These are phyloP conservation scores for Neofusicoccum sp. DNA, from an alignment of 2,329 filamentous ascomycete genomes.

Conservation along the genomic window DNA sequence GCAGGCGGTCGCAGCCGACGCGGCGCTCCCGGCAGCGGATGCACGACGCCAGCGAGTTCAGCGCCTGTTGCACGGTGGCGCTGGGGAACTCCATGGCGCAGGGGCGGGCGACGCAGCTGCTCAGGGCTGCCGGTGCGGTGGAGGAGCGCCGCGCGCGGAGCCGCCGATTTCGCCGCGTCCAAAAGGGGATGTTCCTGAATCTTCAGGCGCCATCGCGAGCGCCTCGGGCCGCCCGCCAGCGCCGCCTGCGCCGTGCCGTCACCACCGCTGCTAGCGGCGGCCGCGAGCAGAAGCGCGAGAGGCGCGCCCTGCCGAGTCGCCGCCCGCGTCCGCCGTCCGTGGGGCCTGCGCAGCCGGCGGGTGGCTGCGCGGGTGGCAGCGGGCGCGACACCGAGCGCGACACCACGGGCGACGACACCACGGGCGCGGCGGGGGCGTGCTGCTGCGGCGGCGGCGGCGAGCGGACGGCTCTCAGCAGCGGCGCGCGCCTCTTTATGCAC, in stretches of 20 bases:
- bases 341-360: too few species aligned
- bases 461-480: too few species aligned
- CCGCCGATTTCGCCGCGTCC: conserved; percentile 11
- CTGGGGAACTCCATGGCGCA: conserved; percentile 13
- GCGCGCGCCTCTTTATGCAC: too few species aligned
- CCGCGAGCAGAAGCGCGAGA: too few species aligned
- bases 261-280: neutral
- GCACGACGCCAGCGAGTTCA: conserved; percentile 21
- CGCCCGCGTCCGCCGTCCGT: too few species aligned
- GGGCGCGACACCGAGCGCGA: too few species aligned
- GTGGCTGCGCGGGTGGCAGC: too few species aligned
- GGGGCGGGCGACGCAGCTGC: neutral
- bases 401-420: too few species aligned
- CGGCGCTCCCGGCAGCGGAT: conserved; percentile 22
- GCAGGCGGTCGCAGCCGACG: conserved; percentile 21
- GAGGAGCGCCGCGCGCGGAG: conserved; percentile 3
- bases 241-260: neutral
- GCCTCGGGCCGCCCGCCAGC: neutral
- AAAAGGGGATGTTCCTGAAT: neutral
- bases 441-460: too few species aligned
- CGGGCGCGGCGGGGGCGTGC: too few species aligned
- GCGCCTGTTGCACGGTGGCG: conserved; percentile 15
- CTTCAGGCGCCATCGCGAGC: neutral
- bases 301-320: too few species aligned
- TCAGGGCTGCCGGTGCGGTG: neutral